Percentiles rank a stretch among this genome's conserved stretches.
Conservation (phyloP, 768 basidiomycete species). For the Hydnomerulius pinastri region DNA sequence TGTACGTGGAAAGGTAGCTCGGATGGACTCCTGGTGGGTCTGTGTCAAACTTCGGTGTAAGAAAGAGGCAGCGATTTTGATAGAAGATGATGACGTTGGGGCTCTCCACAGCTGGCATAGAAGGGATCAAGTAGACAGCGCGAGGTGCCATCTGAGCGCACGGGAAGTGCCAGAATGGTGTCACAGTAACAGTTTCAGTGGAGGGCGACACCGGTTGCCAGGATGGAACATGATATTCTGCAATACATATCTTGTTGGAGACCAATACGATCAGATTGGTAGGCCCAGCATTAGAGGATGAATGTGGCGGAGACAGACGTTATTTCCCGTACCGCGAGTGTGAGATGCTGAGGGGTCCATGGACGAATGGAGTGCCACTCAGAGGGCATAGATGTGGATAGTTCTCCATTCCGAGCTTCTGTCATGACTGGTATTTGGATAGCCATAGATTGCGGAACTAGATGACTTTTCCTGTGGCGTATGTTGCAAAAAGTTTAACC, state of each 20-base stretch:
- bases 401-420: slow-evolving; percentile 10
- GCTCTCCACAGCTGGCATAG: slow-evolving; percentile 9
- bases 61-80: slow-evolving; percentile 8
- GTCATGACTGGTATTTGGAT: slow-evolving; percentile 16
- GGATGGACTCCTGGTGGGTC: slow-evolving; percentile 10
- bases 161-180: slow-evolving; percentile 10
- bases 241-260: background rate
- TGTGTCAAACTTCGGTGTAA: slow-evolving; percentile 9
- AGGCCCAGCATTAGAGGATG: slow-evolving; percentile 44
- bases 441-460: background rate
- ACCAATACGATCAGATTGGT: background rate
- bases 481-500: too few species aligned
- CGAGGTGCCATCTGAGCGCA: slow-evolving; percentile 8
- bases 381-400: slow-evolving; percentile 20
- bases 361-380: slow-evolving; percentile 77
- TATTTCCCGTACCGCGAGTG: slow-evolving; percentile 73
- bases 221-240: background rate
- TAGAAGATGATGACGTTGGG: slow-evolving; percentile 12
- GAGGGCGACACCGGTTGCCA: background rate
- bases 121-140: slow-evolving; percentile 12
- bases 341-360: slow-evolving; percentile 68
- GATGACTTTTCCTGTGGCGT: background rate
- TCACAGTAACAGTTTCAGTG: background rate
- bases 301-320: slow-evolving; percentile 81
- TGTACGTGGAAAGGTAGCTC: slow-evolving; percentile 15